Evolutionary conservation across 2,329 filamentous ascomycete genomes (phyloP), one percentile per base, ranked within the genome.

Genomic region (Xylaria polymorpha): DNA sequence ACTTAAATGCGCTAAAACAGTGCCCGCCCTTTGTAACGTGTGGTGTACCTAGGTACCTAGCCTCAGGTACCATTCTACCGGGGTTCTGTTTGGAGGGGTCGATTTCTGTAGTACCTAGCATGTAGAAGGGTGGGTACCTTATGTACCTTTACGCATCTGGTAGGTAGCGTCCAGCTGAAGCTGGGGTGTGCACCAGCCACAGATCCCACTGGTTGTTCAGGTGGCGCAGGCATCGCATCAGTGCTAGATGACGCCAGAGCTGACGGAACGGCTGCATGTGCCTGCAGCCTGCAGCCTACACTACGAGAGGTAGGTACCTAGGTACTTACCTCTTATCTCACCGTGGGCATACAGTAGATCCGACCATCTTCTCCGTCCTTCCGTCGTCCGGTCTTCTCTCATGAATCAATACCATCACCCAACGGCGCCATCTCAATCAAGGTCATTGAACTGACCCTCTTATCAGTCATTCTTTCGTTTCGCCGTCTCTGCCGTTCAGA

Each of bases 51-150:
- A 4, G n/a, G n/a, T n/a, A n/a, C n/a, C n/a, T n/a, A 48, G 44
- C 44, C 44, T 48, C 44, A 43, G 41, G 56, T 46, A 59, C 56
- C 14, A 9, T 22, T 41, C 6, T 46, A 20, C 25, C 29, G 15
- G 37, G 58, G 29, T 32, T 56, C 32, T 57, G 22, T 53, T 61
- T 56, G 59, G 50, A 66, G 62, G 39, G 57, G 61, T 57, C 51
- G 18, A 9, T 37, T 9, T 12, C 7, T 37, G 35, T 37, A 56
- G 32, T 44, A 7, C 41, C 14, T 1, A 14, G 14, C 18, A 37
- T 15, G 41, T 44, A 6, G 41, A 44, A n/a, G 12, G 41, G 14
- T 29, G 25, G 25, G 4, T 29, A 4, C 4, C 25, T 29, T 29
- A n/a, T n/a, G n/a, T n/a, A n/a, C n/a, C n/a, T n/a, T n/a, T n/a